Conservation (phyloP, 345 rosid genomes). For the Camelina neglecta region DNA sequence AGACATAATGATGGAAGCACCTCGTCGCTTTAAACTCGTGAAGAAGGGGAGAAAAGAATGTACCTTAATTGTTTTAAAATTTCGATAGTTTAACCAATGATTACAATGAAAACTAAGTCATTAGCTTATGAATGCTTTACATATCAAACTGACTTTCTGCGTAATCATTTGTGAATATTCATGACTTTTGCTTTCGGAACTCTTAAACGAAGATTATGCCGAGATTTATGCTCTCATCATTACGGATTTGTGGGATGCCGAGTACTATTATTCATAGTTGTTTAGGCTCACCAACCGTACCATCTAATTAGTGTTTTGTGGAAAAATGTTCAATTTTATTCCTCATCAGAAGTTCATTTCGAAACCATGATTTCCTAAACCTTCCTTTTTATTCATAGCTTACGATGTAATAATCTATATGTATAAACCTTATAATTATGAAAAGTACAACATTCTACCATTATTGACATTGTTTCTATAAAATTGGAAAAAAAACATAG, state of each 20-base stretch:
- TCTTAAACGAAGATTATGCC: slow-evolving; percentile 33
- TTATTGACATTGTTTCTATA: not conserved
- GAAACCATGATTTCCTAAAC: not conserved
- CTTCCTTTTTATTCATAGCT: not conserved
- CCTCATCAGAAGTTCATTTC: not conserved
- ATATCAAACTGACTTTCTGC: slow-evolving; percentile 38
- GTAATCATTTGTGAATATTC: slow-evolving; percentile 36
- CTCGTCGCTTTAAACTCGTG: slow-evolving; percentile 45
- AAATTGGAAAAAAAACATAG: not conserved
- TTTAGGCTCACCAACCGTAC: slow-evolving; percentile 21
- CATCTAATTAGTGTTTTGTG: slow-evolving; percentile 10
- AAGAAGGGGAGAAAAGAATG: slow-evolving; percentile 21
- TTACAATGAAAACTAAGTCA: slow-evolving; percentile 39
- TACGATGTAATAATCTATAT: not conserved
- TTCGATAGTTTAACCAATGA: slow-evolving; percentile 26
- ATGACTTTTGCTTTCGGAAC: slow-evolving; percentile 19
- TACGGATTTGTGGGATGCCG: slow-evolving; percentile 27
- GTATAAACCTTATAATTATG: not conserved
- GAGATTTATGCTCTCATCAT: slow-evolving; percentile 38
- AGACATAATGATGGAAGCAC: slow-evolving; percentile 42
- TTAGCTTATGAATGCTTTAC: slow-evolving; percentile 33
- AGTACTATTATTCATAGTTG: slow-evolving; percentile 2
- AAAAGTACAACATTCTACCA: not conserved
- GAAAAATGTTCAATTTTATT: not conserved
- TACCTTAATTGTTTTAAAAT: slow-evolving; percentile 11